Evolutionary conservation across 345 rosid species (phyloP).

Genomic region (Citrus maxima): DNA sequence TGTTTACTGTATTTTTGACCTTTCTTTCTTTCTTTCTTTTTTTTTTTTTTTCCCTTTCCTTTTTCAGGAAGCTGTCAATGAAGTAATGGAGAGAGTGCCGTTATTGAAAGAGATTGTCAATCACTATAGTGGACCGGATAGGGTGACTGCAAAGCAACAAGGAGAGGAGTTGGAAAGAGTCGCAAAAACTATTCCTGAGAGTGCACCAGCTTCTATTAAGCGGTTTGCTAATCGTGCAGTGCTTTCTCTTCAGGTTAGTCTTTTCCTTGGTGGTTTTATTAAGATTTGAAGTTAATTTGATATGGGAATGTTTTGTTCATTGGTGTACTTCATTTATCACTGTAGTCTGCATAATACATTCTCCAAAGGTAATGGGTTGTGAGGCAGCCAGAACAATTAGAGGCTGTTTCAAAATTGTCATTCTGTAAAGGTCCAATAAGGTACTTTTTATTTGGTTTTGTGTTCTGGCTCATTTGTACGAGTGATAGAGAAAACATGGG

Average conservation of each 20-base stretch:
- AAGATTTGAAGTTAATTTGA: not conserved
- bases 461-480: not conserved
- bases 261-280: not conserved
- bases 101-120: slow-evolving; percentile 68
- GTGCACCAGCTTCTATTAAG: slow-evolving; percentile 70
- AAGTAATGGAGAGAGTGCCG: slow-evolving; percentile 70
- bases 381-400: not conserved
- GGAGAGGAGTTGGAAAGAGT: slow-evolving; percentile 78
- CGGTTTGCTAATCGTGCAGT: slow-evolving; percentile 70
- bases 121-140: slow-evolving; percentile 87
- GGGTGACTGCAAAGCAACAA: slow-evolving; percentile 79
- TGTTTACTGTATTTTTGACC: slow-evolving; percentile 9
- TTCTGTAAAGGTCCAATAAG: not conserved
- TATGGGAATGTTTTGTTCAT: not conserved
- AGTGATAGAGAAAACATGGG: not conserved
- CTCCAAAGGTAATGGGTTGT: not conserved
- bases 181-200: slow-evolving; percentile 63
- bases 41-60: not conserved
- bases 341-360: not conserved
- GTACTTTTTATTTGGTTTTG: not conserved
- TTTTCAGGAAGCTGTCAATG: slow-evolving; percentile 59
- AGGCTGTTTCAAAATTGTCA: not conserved
- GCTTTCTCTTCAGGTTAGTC: slow-evolving; percentile 70
- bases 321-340: not conserved
- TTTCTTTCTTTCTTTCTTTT: not conserved